Base-by-base conservation (phyloP, 192 early-diverging fungal species). In the Rhizophagus prolifer region DNA sequence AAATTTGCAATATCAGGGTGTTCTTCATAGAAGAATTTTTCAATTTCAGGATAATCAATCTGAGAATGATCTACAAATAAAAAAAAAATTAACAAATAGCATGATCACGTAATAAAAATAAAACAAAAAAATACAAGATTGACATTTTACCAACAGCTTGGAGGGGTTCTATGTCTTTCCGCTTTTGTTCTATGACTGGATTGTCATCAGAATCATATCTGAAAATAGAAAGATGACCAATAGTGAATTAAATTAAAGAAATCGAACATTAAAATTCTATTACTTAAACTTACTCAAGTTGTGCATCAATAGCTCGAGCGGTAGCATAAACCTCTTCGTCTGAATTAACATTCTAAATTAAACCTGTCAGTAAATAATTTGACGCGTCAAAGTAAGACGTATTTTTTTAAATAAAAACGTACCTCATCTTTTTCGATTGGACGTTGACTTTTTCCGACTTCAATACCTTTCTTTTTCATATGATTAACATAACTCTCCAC, bases 291-390 rank as follows among this genome's bases (percentile, higher is more conserved):
- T 82, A 75, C 58, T 86, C 82, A 2, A 81, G 50, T 46, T 82
- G 81, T 14, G 81, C 86, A 60, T 89, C 91, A 23, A 94, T 79
- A 31, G 91, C 92, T 13, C 87, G 80, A 4, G 93, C 94, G 23
- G 94, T 90, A 4, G 91, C 90, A 81, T 95, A 95, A 2, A 95
- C 94, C 80, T 94, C 93, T 72, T 94, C 94, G 75, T 95, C 94
- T 60, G 91, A 93, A 79, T 94, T 90, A 9, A 81, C 87, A 65
- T 92, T 81, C 85, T 84, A 81, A 13, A 58, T 36, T 67, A 21
- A 34, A 67, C 4, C 7, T 36, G 8, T 67, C 19, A 25, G 12
- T n/a, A 62, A 62, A 62, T 62, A 25, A 5, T 25, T 62, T 28
- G 12, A 62, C 9, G 10, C 60, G 16, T 62, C n/a, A 62, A 62